Conservation (phyloP, 1,139 yeast species). For the Kurtzmaniella natalensis region DNA sequence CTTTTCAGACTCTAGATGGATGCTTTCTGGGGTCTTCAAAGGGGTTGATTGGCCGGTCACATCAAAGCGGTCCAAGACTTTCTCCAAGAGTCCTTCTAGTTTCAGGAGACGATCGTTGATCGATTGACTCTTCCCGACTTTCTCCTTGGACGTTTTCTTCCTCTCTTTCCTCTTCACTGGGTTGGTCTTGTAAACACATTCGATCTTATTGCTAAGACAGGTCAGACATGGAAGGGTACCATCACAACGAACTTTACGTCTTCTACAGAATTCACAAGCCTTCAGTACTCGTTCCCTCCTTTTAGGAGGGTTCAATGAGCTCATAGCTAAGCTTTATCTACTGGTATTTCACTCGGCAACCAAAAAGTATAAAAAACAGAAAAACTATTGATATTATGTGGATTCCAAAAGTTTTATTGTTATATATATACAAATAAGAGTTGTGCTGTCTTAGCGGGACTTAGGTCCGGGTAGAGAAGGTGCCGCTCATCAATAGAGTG, state of each 20-base stretch:
- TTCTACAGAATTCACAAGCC: conserved; percentile 53
- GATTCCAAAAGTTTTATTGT: too few species aligned
- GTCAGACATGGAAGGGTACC: conserved; percentile 44
- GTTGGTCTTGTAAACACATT: conserved; percentile 4
- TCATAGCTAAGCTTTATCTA: too few species aligned
- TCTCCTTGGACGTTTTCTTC: background rate
- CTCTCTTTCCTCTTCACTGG: background rate
- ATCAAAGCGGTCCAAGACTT: conserved; percentile 1
- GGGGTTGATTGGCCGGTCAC: too few species aligned
- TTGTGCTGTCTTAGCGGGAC: too few species aligned
- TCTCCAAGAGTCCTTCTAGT: conserved; percentile 5
- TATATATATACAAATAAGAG: too few species aligned
- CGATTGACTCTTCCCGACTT: background rate
- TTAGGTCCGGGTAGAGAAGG: too few species aligned
- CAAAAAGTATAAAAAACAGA: too few species aligned
- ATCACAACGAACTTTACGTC: conserved; percentile 48
- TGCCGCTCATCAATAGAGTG: too few species aligned
- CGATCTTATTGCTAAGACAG: conserved; percentile 18
- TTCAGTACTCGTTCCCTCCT: conserved; percentile 30
- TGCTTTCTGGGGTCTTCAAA: background rate
- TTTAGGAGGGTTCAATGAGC: too few species aligned
- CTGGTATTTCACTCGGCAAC: too few species aligned
- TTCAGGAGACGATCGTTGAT: conserved; percentile 7
- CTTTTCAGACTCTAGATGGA: background rate
- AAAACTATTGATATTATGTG: too few species aligned